Conservation (phyloP, 345 rosid species). For the Salix viminalis region DNA sequence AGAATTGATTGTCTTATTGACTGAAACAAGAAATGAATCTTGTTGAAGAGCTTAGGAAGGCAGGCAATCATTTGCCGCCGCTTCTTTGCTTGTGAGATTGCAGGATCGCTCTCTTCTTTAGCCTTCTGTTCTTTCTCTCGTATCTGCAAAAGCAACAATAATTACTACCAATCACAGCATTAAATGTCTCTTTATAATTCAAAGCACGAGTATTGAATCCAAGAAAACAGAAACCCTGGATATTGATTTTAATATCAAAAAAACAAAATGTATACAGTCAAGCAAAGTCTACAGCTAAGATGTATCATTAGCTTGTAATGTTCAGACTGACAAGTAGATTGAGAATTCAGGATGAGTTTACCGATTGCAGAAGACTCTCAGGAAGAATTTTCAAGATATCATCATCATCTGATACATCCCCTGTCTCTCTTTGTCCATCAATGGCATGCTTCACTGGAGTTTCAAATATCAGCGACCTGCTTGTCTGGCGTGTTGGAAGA, state of each 20-base stretch:
- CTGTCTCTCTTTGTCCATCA: slow-evolving; percentile 24
- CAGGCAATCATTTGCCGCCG: slow-evolving; percentile 56
- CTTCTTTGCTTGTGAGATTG: slow-evolving; percentile 75
- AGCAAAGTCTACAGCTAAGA: not conserved
- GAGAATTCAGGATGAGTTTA: slow-evolving; percentile 26
- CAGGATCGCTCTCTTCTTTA: slow-evolving; percentile 65
- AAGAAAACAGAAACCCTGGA: not conserved
- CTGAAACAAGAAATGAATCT: slow-evolving; percentile 59
- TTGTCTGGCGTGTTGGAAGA: slow-evolving; percentile 39
- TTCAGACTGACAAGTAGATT: not conserved
- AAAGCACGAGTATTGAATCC: not conserved
- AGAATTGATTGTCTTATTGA: slow-evolving; percentile 60
- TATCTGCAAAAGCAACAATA: slow-evolving; percentile 46
- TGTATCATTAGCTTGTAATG: not conserved
- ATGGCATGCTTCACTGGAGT: slow-evolving; percentile 32
- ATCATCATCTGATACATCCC: slow-evolving; percentile 31
- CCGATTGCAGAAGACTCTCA: slow-evolving; percentile 52
- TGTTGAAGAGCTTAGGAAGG: slow-evolving; percentile 76
- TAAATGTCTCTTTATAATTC: not conserved
- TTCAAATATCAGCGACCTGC: slow-evolving; percentile 64
- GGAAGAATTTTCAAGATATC: slow-evolving; percentile 52
- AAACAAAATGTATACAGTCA: not conserved
- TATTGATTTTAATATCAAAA: not conserved
- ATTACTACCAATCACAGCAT: not conserved
- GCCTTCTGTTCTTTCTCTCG: slow-evolving; percentile 65